Evolutionary conservation across 2,329 filamentous ascomycete species (phyloP).

Genomic region (Onygenales sp.): DNA sequence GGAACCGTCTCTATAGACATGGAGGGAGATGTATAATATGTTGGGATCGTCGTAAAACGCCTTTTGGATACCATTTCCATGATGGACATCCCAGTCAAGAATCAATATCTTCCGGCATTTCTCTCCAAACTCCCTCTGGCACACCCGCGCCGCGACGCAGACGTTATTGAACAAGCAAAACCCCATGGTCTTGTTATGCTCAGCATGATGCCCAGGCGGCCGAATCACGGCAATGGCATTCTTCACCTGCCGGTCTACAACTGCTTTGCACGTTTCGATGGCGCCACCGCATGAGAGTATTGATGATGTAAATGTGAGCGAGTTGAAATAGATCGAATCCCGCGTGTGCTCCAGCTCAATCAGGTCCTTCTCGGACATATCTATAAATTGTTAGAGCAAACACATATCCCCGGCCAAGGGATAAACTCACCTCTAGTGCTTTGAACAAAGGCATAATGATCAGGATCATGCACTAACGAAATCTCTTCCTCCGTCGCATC

Average conservation of each 20-base stretch:
- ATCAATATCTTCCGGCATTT: conserved; percentile 82
- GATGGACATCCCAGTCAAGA: conserved; percentile 76
- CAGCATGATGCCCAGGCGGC: conserved; percentile 90
- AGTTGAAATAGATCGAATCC: conserved; percentile 75
- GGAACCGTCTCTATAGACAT: conserved; percentile 71
- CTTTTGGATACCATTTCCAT: conserved; percentile 88
- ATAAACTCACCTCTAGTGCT: conserved; percentile 34
- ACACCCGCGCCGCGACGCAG: conserved; percentile 80
- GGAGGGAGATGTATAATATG: conserved; percentile 88
- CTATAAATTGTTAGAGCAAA: conserved; percentile 20
- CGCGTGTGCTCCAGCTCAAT: conserved; percentile 58
- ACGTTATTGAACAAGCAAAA: conserved; percentile 99
- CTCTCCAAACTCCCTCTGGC: conserved; percentile 70
- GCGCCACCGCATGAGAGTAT: conserved; percentile 81
- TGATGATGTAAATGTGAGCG: conserved; percentile 70
- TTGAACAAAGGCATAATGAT: conserved; percentile 72
- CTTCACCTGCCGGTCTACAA: conserved; percentile 72
- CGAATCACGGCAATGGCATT: conserved; percentile 94
- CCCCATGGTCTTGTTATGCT: conserved; percentile 74
- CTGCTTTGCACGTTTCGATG: conserved; percentile 91
- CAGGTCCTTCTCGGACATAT: conserved; percentile 50
- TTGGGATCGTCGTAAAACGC: conserved; percentile 94
- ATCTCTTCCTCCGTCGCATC: conserved; percentile 73
- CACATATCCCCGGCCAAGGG: neutral
- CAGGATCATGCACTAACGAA: conserved; percentile 63